Evolutionary conservation across 2,329 filamentous ascomycete species (phyloP), one percentile per base, ranked within the genome.

Genomic region (Helotiales sp.): DNA sequence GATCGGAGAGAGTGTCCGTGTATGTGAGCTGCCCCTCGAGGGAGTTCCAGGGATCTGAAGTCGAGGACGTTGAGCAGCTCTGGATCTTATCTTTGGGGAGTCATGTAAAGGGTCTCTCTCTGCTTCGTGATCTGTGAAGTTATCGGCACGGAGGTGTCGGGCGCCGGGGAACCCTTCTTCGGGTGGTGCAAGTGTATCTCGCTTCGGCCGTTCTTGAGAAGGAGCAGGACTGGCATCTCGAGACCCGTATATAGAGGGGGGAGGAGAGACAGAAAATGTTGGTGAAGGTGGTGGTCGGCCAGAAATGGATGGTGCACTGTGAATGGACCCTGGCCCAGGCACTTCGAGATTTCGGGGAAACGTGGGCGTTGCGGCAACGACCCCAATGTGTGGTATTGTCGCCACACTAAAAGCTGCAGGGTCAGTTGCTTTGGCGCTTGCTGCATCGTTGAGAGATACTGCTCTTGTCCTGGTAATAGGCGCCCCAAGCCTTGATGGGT

Each of bases 161-260:
- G 72, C 74, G 4, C 78, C 78, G 15, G 77, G 74, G 58, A 81
- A 80, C 7, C 73, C 74, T 58, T 78, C 78, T 6, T 78, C 79
- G 2, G 80, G 78, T 8, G 80, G 81, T 15, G 81, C 80, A 52
- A 86, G 77, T 20, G 81, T 78, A 60, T 80, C 76, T 15, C 78
- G 77, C 43, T 73, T 76, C 24, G 64, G 70, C 22, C 69, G 66
- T 58, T 75, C 71, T 37, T 70, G 74, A 34, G 69, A 71, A 20
- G 67, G 69, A 15, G 61, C 64, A 58, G 78, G 78, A 52, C 78
- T 82, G 17, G 71, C 50, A 55, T 72, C 75, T 55, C 76, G 75
- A 3, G 78, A 79, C 28, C 49, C 64, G 49, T 32, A 15, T 24
- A 66, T 37, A 2, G 75, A 76, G 8, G 71, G 70, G 34, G 75